phyloP scores from a whole-genome alignment of 306 rosid species.

The Arachis hypogaea region DNA sequence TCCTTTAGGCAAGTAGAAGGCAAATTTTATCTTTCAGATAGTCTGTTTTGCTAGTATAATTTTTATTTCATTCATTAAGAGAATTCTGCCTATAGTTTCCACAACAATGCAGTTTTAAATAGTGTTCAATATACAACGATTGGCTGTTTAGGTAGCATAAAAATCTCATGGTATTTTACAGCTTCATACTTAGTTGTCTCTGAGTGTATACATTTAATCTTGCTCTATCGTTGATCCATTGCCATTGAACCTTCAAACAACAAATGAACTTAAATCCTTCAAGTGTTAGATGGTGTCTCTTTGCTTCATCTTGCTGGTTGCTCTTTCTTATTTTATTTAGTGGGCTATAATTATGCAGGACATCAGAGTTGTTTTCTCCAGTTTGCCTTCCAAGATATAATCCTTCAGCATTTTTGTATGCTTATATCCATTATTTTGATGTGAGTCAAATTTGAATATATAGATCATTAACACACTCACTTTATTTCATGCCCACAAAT shows the following conservation, averaged over 20 bases:
- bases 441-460: constrained; percentile 29
- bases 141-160: constrained; percentile 2
- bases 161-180: background rate
- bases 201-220: constrained; percentile 10
- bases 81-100: background rate
- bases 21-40: constrained; percentile 21
- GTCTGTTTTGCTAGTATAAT: background rate
- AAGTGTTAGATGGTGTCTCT: constrained; percentile 21
- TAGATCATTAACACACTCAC: background rate
- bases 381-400: no score
- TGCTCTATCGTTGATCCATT: constrained; percentile 2
- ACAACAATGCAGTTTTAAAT: background rate
- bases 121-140: background rate
- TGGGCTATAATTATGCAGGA: background rate
- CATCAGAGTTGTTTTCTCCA: no score
- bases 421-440: no score
- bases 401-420: no score
- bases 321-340: constrained; percentile 32
- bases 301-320: constrained; percentile 22
- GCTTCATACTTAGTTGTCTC: constrained; percentile 10
- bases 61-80: no score
- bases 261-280: constrained; percentile 16
- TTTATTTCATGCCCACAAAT: constrained; percentile 17
- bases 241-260: constrained; percentile 8
- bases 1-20: constrained; percentile 82